Base-by-base conservation (phyloP, 768 basidiomycete species). In the Psilocybe cubensis region DNA sequence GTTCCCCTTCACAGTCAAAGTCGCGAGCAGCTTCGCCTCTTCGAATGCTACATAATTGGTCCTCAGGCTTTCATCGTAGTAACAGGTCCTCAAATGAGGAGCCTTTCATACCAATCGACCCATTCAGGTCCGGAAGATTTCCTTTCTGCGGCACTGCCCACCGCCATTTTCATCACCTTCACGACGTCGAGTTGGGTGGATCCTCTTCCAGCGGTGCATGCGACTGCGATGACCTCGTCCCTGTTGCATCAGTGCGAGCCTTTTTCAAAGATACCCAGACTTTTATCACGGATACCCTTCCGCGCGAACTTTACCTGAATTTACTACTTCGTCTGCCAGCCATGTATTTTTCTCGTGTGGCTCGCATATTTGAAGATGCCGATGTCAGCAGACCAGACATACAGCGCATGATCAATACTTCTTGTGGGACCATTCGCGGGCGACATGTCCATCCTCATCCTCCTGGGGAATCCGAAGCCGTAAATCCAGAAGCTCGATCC, bases 281-380 rank as follows among this genome's bases (percentile, higher is more conserved):
- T 14, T 76, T 77, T 63, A 23, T 77, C 14, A 61, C 68, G 5
- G 77, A 81, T 57, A 75, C 73, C 11, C 65, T 82, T 5, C 79
- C 77, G 11, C 69, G 79, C 14, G 68, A 78, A 43, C n/a, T 79
- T 4, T 79, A 79, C 57, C 73, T 80, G 41, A 72, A 77, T 62
- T 52, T 76, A 40, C 81, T 92, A 7, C 77, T 92, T 17, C 81
- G 85, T 14, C 79, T 93, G n/a, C 92, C 91, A 1, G 82, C 87
- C 0, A 76, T 92, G 64, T 93, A 93, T 66, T 93, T 92, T 70
- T 82, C 86, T 2, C 85, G 91, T 2, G 91, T 93, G 21, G 83
- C 88, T 2, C 80, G 83, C 46, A 82, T 92, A 24, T 92, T 91
- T 60, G 82, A 88, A 62, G 89, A 91, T 55, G 90, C 91, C 2